These are phyloP conservation scores for Globisporangium splendens DNA, from an alignment of 352 stramenopile genomes.

Conservation along the genomic window DNA sequence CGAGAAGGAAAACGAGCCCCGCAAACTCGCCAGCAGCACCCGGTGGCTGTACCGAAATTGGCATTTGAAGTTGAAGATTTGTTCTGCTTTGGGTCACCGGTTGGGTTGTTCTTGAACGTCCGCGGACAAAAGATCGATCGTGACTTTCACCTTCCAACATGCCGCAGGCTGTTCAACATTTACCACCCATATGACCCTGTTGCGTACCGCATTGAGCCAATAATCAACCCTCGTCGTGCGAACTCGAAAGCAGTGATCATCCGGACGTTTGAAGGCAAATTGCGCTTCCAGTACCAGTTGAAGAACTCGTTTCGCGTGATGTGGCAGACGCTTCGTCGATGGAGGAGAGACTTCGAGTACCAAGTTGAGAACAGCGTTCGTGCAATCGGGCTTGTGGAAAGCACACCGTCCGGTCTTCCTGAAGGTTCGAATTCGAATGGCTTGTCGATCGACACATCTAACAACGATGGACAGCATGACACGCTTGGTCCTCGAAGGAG, in stretches of 20 bases:
- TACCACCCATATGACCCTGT: conserved; percentile 95
- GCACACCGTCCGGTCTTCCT: neutral
- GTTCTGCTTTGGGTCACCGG: conserved; percentile 89
- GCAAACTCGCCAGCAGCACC: conserved; percentile 4
- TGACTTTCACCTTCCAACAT: conserved; percentile 76
- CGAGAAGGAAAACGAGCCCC: conserved; percentile 1
- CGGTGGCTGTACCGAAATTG: conserved; percentile 51
- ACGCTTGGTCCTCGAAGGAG: conserved; percentile 2
- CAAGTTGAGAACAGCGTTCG: conserved; percentile 67
- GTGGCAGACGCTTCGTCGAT: conserved; percentile 73
- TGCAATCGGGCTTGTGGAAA: conserved; percentile 73
- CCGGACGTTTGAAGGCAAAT: conserved; percentile 76
- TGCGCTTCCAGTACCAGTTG: conserved; percentile 85
- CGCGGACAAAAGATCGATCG: conserved; percentile 75
- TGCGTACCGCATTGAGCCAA: conserved; percentile 93
- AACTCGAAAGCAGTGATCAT: conserved; percentile 85
- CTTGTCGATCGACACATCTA: conserved; percentile 6
- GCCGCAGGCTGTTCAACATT: conserved; percentile 91
- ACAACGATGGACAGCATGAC: conserved; percentile 10
- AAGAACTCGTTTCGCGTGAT: conserved; percentile 78
- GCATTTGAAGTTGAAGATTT: conserved; percentile 81
- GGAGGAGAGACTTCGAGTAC: conserved; percentile 71
- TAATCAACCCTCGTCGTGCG: conserved; percentile 77
- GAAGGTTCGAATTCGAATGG: neutral
- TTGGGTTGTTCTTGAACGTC: conserved; percentile 92